Evolutionary conservation across 2,329 filamentous ascomycete species (phyloP).

Genomic region (Fonsecaea multimorphosa): DNA sequence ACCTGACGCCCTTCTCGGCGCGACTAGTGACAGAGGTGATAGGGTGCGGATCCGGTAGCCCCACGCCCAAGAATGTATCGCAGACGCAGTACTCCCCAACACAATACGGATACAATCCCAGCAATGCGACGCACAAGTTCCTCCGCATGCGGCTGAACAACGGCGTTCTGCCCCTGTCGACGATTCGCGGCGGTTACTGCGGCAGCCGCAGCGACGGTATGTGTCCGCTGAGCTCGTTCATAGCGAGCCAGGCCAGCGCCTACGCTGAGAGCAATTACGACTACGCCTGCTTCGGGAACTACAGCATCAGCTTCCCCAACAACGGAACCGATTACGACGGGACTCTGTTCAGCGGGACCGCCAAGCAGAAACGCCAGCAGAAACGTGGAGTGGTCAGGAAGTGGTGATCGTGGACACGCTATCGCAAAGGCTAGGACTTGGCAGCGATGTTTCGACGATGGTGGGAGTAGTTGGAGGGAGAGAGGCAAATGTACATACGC

Average conservation of each 20-base stretch:
- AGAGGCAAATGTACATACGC: neutral
- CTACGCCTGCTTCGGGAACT: conserved; percentile 58
- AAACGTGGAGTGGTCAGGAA: neutral
- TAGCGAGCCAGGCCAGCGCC: conserved; percentile 50
- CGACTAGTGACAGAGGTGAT: conserved; percentile 63
- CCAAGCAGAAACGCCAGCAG: neutral
- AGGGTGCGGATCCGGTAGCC: conserved; percentile 53
- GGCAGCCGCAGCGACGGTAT: conserved; percentile 53
- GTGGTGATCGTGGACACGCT: neutral
- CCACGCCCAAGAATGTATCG: conserved; percentile 44
- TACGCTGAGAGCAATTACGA: conserved; percentile 54
- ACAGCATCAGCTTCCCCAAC: conserved; percentile 49
- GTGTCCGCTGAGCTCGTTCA: conserved; percentile 52
- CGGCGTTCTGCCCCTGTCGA: conserved; percentile 56
- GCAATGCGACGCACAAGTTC: conserved; percentile 54
- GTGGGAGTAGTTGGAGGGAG: neutral
- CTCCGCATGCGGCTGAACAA: conserved; percentile 59
- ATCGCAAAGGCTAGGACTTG: neutral
- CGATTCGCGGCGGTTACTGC: conserved; percentile 56
- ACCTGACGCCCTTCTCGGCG: conserved; percentile 62
- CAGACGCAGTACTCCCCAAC: conserved; percentile 51
- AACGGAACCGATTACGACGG: conserved; percentile 54
- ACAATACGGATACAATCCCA: conserved; percentile 55
- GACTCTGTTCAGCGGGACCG: conserved; percentile 39
- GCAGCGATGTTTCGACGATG: neutral